Evolutionary conservation across 495 filamentous ascomycete species (phyloP), one percentile per base, ranked within the genome.

Genomic region (Aspergillus heteromorphus): DNA sequence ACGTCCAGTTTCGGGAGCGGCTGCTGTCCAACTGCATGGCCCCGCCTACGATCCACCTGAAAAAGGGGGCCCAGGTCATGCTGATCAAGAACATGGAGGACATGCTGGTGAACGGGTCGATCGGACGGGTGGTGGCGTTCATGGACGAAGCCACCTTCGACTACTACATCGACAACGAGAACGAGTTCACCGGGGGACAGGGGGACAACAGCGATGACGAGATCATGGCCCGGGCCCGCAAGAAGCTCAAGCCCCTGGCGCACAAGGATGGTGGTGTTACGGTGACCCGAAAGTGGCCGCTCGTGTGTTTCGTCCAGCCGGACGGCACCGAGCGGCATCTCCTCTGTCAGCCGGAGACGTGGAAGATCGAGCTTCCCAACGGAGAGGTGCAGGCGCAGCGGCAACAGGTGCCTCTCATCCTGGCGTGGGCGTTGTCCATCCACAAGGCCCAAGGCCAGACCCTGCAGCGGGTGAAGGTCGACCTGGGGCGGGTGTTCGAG

Each of bases 41-140:
- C 0, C 91, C 93, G 4, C 78, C 78, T 25, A 57, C 63, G 0
- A 81, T 97, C 16, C 79, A 85, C 42, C 75, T 98, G 40, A 97
- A 96, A 70, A 88, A 92, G 60, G 90, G 90, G 16, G 86, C 91
- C 0, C 95, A 97, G 65, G 95, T 98, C 23, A 97, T 98, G 93
- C 72, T 98, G n/a, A 96, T 97, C 78, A 98, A 98, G 65, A 98
- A 98, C 63, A 85, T 96, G 75, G 93, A 98, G 67, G 92, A 96
- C 2, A 82, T 79, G 0, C 82, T 97, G 2, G 93, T 97, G 53
- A 98, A 98, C 58, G 93, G 93, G 4, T 95, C 93, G 0, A 80
- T 97, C 34, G 93, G 93, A 1, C 87, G 84, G 45, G 86, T 98
- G 2, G 70, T 87, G 5, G 85, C 77, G 2, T 97, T 98, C 70